Conservation (phyloP, 1,284 basidiomycete genomes). For the Exsudoporus floridanus region DNA sequence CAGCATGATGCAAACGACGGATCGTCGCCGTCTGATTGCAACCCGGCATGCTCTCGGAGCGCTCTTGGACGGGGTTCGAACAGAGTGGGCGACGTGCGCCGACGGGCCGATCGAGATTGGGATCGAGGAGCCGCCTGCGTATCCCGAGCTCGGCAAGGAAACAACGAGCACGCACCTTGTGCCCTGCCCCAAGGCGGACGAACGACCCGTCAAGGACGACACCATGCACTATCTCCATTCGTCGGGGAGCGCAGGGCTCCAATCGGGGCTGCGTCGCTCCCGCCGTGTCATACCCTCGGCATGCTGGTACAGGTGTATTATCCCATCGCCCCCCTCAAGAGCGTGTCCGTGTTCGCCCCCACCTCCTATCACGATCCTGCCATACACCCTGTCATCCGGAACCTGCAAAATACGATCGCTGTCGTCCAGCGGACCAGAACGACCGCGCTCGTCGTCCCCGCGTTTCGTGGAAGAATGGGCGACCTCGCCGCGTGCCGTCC, state of each 20-base stretch:
- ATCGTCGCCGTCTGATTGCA: conserved; percentile 34
- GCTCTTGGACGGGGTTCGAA: conserved; percentile 29
- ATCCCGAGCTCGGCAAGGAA: conserved; percentile 33
- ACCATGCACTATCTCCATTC: conserved; percentile 26
- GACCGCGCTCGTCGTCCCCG: conserved; percentile 15
- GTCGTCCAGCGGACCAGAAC: conserved; percentile 9
- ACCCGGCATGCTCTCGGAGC: conserved; percentile 27
- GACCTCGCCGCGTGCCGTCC: conserved; percentile 4
- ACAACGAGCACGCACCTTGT: conserved; percentile 17
- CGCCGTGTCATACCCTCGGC: conserved; percentile 23
- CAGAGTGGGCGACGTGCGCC: conserved; percentile 14
- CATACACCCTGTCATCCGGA: conserved; percentile 18
- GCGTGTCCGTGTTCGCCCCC: conserved; percentile 17
- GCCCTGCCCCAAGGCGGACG: conserved; percentile 23
- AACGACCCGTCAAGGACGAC: not conserved
- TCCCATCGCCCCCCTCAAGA: conserved; percentile 16
- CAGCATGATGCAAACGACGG: conserved; percentile 34
- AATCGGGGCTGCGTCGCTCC: conserved; percentile 13
- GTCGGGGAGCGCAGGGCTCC: conserved; percentile 33
- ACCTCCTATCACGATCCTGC: conserved; percentile 14
- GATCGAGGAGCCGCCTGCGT: conserved; percentile 37
- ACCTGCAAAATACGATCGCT: conserved; percentile 20
- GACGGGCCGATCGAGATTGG: conserved; percentile 18
- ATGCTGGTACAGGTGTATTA: conserved; percentile 11
- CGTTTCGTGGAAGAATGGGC: conserved; percentile 25